phyloP scores from a whole-genome alignment of 2,329 filamentous ascomycete species.

The Claviceps fusiformis region DNA sequence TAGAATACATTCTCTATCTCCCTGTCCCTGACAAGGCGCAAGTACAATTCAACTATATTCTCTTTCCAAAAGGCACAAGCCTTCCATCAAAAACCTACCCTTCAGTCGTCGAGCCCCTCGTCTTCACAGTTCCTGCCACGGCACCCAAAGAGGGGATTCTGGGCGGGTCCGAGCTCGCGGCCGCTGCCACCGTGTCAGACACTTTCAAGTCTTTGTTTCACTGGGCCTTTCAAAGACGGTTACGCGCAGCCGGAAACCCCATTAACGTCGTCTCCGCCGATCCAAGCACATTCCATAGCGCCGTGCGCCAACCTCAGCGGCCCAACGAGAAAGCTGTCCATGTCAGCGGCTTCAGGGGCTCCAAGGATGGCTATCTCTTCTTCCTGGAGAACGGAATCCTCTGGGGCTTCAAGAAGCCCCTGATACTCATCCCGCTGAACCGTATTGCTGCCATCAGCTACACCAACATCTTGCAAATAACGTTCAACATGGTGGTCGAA shows the following conservation, averaged over 20 bases:
- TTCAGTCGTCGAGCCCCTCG: constrained; percentile 39
- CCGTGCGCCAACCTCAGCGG: constrained; percentile 41
- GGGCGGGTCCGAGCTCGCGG: constrained; percentile 32
- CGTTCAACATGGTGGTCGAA: constrained; percentile 55
- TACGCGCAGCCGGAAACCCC: constrained; percentile 34
- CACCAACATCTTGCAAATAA: constrained; percentile 52
- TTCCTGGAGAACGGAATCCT: constrained; percentile 54
- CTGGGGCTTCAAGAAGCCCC: constrained; percentile 58
- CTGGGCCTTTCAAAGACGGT: constrained; percentile 42
- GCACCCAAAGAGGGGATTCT: constrained; percentile 48
- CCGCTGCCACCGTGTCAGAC: constrained; percentile 42
- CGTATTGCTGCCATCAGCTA: constrained; percentile 51
- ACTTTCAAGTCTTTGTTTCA: constrained; percentile 45
- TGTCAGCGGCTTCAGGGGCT: constrained; percentile 52
- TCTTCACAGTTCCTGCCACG: constrained; percentile 48
- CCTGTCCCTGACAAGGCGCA: constrained; percentile 53
- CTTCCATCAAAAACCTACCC: constrained; percentile 34
- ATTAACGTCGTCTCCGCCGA: constrained; percentile 39
- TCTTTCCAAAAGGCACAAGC: constrained; percentile 44
- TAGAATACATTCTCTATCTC: constrained; percentile 50
- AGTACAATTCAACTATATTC: constrained; percentile 51
- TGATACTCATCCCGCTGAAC: constrained; percentile 49
- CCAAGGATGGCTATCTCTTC: constrained; percentile 55
- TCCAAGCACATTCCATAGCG: constrained; percentile 42
- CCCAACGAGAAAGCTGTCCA: constrained; percentile 51